These are phyloP conservation scores for Lenzites betulinus DNA, from an alignment of 768 basidiomycete species.

Conservation along the genomic window DNA sequence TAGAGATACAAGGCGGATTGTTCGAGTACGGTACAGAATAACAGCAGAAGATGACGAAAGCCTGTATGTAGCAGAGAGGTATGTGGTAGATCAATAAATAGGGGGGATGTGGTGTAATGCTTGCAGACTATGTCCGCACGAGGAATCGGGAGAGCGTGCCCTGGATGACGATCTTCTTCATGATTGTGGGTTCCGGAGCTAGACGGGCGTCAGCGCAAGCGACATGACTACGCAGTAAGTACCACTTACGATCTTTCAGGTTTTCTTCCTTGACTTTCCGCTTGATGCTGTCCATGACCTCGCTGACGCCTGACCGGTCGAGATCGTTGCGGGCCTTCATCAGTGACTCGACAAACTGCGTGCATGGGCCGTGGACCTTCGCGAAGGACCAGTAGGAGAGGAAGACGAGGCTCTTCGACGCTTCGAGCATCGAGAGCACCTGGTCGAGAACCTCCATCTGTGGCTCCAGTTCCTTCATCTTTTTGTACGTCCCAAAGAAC, in stretches of 20 bases:
- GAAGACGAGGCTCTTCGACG: constrained; percentile 87
- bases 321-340: constrained; percentile 90
- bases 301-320: constrained; percentile 82
- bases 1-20: constrained; percentile 10
- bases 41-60: constrained; percentile 4
- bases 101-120: not conserved
- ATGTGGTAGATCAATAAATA: constrained; percentile 7
- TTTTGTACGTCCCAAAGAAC: constrained; percentile 82
- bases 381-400: constrained; percentile 94
- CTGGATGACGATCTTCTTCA: constrained; percentile 86
- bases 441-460: constrained; percentile 87
- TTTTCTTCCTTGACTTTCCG: constrained; percentile 92
- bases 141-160: constrained; percentile 77
- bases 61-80: constrained; percentile 12
- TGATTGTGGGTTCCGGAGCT: constrained; percentile 85
- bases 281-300: constrained; percentile 93
- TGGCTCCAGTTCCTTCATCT: constrained; percentile 74
- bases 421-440: constrained; percentile 78
- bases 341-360: constrained; percentile 87
- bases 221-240: too few species aligned
- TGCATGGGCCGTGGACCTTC: constrained; percentile 89
- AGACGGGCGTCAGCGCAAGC: constrained; percentile 5
- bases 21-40: constrained; percentile 8
- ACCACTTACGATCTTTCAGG: constrained; percentile 72
- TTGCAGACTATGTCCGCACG: constrained; percentile 16